phyloP scores from a whole-genome alignment of 2,329 filamentous ascomycete genomes.

The Canariomyces notabilis region DNA sequence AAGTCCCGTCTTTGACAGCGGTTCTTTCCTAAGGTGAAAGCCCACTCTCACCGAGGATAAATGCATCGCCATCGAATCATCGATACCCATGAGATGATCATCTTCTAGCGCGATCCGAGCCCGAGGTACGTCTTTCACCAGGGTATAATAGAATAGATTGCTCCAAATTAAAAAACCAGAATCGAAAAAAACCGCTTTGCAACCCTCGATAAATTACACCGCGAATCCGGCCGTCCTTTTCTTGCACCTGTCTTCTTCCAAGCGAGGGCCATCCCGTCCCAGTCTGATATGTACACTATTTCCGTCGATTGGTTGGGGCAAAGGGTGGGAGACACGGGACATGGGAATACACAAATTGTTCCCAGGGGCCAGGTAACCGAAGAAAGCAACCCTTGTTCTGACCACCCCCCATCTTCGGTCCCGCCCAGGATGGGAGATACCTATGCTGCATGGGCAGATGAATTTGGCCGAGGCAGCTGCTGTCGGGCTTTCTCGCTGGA shows the following conservation, averaged over 20 bases:
- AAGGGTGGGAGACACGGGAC: neutral
- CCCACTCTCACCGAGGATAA: neutral
- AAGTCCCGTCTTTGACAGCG: neutral
- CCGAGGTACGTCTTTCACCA: neutral
- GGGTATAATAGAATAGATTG: conserved; percentile 14
- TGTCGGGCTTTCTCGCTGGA: too few relatives aligned
- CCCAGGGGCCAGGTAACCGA: conserved; percentile 4
- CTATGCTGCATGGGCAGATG: neutral
- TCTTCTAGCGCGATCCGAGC: neutral
- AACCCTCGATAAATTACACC: conserved; percentile 5
- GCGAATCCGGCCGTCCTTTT: neutral
- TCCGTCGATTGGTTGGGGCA: neutral
- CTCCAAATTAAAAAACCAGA: conserved; percentile 5
- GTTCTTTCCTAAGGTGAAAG: neutral
- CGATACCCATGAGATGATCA: neutral
- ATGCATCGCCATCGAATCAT: neutral
- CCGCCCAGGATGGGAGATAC: neutral
- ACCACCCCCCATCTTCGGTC: neutral
- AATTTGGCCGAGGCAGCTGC: too few relatives aligned
- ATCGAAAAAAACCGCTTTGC: conserved; percentile 8
- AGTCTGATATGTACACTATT: neutral
- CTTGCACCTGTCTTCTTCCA: neutral
- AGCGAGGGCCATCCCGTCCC: neutral
- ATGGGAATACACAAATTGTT: neutral
- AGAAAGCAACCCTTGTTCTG: neutral